Conservation (phyloP, 148 eudicot species). For the Beta vulgaris region DNA sequence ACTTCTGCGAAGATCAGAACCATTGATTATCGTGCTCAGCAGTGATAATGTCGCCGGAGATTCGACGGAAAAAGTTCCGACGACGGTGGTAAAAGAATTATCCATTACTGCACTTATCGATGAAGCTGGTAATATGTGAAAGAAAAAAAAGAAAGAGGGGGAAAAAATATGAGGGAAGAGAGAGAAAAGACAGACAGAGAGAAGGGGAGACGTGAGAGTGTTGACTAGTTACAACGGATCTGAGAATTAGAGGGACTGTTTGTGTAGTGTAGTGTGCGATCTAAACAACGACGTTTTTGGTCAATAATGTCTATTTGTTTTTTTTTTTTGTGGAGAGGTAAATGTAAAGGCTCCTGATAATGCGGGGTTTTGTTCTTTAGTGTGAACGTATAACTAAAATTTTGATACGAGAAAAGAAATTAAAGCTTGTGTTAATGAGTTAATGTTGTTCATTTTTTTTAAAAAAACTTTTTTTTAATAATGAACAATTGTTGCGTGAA, state of each 20-base stretch:
- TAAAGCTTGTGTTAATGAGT: no score
- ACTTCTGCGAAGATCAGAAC: slow-evolving; percentile 8
- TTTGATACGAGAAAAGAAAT: not conserved
- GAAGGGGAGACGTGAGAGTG: slow-evolving; percentile 32
- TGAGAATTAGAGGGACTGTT: slow-evolving; percentile 11
- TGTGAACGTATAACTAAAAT: not conserved
- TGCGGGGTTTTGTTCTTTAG: slow-evolving; percentile 16
- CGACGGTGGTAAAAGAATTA: not conserved
- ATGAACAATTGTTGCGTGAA: no score
- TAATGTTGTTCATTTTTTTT: no score
- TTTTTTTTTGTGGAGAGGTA: not conserved
- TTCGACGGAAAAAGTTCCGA: not conserved
- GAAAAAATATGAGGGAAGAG: not conserved
- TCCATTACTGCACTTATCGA: slow-evolving; percentile 18
- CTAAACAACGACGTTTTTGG: not conserved
- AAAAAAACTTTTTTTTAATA: no score
- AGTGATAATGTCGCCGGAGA: not conserved
- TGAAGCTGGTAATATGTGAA: slow-evolving; percentile 31
- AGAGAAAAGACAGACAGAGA: slow-evolving; percentile 2
- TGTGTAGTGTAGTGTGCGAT: not conserved
- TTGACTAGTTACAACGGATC: slow-evolving; percentile 33
- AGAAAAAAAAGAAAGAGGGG: not conserved
- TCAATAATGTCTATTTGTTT: not conserved
- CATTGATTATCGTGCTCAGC: slow-evolving; percentile 5
- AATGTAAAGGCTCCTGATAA: slow-evolving; percentile 19